phyloP scores from a whole-genome alignment of 2,329 filamentous ascomycete species.

The Xylaria sp. region DNA sequence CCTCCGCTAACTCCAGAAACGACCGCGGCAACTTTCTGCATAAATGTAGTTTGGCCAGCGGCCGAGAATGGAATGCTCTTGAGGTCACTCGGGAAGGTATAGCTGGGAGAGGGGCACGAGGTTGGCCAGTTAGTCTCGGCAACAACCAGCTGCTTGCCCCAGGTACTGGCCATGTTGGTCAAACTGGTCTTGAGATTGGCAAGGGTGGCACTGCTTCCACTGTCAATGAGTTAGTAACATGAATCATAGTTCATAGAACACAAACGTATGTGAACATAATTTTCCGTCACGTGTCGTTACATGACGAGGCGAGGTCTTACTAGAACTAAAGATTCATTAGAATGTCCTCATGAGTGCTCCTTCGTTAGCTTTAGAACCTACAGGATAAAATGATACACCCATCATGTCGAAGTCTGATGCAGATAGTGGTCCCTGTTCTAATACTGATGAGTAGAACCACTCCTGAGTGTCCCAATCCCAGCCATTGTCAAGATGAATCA shows the following conservation, averaged over 20 bases:
- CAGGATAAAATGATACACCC: conserved; percentile 76
- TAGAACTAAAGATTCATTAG: conserved; percentile 25
- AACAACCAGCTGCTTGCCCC: conserved; percentile 70
- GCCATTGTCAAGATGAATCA: conserved; percentile 79
- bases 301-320: no score
- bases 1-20: conserved; percentile 60
- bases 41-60: conserved; percentile 66
- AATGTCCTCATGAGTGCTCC: background rate
- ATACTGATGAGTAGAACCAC: conserved; percentile 61
- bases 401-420: conserved; percentile 70
- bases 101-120: conserved; percentile 62
- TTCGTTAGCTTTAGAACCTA: conserved; percentile 24
- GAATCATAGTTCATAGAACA: background rate
- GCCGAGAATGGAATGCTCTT: conserved; percentile 65
- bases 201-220: conserved; percentile 61
- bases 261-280: no score
- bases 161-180: conserved; percentile 63
- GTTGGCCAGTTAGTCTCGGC: conserved; percentile 75
- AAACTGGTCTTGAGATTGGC: conserved; percentile 60
- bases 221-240: conserved; percentile 26
- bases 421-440: conserved; percentile 41
- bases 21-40: conserved; percentile 63
- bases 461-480: conserved; percentile 72
- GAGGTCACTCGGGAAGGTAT: conserved; percentile 66
- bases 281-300: no score